These are phyloP conservation scores for Cardamine occulta DNA, from an alignment of 345 rosid genomes.

Conservation along the genomic window DNA sequence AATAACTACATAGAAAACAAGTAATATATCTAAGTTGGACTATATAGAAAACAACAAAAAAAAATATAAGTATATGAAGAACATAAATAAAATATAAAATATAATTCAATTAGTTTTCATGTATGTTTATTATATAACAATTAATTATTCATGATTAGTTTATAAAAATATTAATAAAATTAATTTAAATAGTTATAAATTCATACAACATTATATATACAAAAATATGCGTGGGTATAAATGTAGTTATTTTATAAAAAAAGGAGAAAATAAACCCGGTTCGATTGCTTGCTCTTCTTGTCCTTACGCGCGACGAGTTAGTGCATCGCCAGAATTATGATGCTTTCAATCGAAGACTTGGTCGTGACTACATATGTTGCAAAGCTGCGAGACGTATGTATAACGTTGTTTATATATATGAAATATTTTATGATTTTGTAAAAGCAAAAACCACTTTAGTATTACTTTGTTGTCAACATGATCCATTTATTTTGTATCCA, in stretches of 20 bases:
- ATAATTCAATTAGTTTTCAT: too few relatives aligned
- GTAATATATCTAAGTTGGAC: not conserved
- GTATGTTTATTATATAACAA: too few relatives aligned
- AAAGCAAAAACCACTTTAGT: not conserved
- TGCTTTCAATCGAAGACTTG: not conserved
- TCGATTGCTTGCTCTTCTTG: not conserved
- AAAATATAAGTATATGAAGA: too few relatives aligned
- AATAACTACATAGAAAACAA: not conserved
- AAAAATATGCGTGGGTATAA: too few relatives aligned
- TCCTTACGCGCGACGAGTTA: not conserved
- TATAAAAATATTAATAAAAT: too few relatives aligned
- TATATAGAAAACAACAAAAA: not conserved
- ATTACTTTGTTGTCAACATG: not conserved
- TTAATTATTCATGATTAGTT: too few relatives aligned
- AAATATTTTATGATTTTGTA: not conserved
- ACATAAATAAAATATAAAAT: too few relatives aligned
- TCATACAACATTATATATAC: too few relatives aligned
- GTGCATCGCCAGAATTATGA: conserved; percentile 2
- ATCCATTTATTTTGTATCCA: not conserved
- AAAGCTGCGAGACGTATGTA: not conserved
- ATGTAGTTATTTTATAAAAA: not conserved
- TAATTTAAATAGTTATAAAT: too few relatives aligned
- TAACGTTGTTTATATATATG: not conserved
- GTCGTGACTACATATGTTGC: conserved; percentile 1
- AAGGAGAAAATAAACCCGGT: not conserved